A percentile compares a stretch with the other conserved stretches of the same genome.
Evolutionary conservation across 2,329 filamentous ascomycete genomes (phyloP).

Genomic region (Penicillium brevicompactum): DNA sequence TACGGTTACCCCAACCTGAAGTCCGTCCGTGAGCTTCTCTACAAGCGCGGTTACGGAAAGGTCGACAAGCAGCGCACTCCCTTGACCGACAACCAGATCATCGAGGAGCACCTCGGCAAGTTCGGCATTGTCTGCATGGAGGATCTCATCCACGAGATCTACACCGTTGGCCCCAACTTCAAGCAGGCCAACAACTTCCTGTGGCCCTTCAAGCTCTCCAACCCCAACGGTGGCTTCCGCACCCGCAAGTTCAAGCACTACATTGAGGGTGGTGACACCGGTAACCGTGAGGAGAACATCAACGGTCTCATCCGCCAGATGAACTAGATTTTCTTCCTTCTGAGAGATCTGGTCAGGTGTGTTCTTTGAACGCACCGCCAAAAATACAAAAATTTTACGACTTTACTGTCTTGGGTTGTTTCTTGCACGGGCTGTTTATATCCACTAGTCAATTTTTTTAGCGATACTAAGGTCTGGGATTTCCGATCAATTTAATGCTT

Average conservation of each 20-base stretch:
- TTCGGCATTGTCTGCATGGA: conserved; percentile 99
- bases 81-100: conserved; percentile 95
- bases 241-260: conserved; percentile 98
- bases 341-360: conserved; percentile 6
- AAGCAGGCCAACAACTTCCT: conserved; percentile 99
- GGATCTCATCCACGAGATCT: conserved; percentile 99
- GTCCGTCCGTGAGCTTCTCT: conserved; percentile 97
- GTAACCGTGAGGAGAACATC: conserved; percentile 98
- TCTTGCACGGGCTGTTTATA: conserved; percentile 34
- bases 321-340: conserved; percentile 68
- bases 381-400: conserved; percentile 24
- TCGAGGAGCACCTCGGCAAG: conserved; percentile 95
- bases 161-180: conserved; percentile 98
- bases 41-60: conserved; percentile 99
- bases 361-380: conserved; percentile 3
- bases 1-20: conserved; percentile 99
- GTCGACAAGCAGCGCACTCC: conserved; percentile 96
- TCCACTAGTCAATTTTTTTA: conserved; percentile 30
- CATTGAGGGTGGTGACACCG: conserved; percentile 96
- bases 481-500: conserved; percentile 39
- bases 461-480: conserved; percentile 37
- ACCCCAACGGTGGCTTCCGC: conserved; percentile 96
- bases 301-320: conserved; percentile 95
- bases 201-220: conserved; percentile 99
- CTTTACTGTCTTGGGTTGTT: conserved; percentile 36